A percentile compares a stretch with the other conserved stretches of the same genome.
Conservation (phyloP, 73 alveolate genomes). For the Paramecium sonneborni region DNA sequence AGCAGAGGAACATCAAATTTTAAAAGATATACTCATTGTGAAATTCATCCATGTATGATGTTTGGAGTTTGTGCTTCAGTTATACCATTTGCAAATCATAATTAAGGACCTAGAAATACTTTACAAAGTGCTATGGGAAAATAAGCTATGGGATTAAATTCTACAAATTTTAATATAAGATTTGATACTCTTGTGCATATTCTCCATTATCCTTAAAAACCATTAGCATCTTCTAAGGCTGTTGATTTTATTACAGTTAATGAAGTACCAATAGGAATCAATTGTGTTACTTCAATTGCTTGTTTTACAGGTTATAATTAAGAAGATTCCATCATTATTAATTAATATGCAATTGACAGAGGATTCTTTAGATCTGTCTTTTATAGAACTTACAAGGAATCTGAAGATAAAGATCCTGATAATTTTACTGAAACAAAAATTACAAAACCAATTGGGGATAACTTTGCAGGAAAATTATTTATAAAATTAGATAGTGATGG, state of each 20-base stretch:
- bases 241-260: slow-evolving; percentile 65
- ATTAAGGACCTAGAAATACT: slow-evolving; percentile 99
- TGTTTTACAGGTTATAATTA: slow-evolving; percentile 99
- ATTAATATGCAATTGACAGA: slow-evolving; percentile 96
- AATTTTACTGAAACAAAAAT: slow-evolving; percentile 43
- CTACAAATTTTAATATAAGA: slow-evolving; percentile 94
- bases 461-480: slow-evolving; percentile 70
- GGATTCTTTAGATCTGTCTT: slow-evolving; percentile 98
- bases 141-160: slow-evolving; percentile 99
- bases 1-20: slow-evolving; percentile 34
- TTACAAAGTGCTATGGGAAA: slow-evolving; percentile 99
- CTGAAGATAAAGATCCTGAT: slow-evolving; percentile 82
- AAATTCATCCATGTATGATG: slow-evolving; percentile 99
- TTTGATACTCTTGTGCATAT: slow-evolving; percentile 99
- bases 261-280: slow-evolving; percentile 75
- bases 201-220: slow-evolving; percentile 97
- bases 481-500: slow-evolving; percentile 97
- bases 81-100: slow-evolving; percentile 99
- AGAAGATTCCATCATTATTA: slow-evolving; percentile 98
- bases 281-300: slow-evolving; percentile 98
- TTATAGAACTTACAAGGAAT: slow-evolving; percentile 95
- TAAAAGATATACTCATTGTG: slow-evolving; percentile 97
- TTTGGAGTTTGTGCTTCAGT: slow-evolving; percentile 99
- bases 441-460: slow-evolving; percentile 81
- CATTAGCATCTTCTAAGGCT: slow-evolving; percentile 72